phyloP scores from a whole-genome alignment of 2,329 filamentous ascomycete genomes.

The Tricladium varicosporioides region DNA sequence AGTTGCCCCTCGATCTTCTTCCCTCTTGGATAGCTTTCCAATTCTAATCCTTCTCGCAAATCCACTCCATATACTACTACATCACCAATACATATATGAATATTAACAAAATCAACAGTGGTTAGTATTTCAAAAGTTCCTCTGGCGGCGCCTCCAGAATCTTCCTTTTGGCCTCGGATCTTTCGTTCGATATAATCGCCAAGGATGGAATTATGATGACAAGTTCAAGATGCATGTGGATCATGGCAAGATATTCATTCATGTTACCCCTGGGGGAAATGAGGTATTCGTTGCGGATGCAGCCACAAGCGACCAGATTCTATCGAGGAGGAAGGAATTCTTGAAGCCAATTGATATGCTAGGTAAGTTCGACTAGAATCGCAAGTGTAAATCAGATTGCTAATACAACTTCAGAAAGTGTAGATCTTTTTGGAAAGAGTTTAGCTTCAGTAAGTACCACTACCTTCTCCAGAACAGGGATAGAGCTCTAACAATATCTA shows the following conservation, averaged over 20 bases:
- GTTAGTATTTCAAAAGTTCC: no score
- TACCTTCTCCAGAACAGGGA: background rate
- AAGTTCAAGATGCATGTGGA: constrained; percentile 2
- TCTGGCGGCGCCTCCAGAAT: background rate
- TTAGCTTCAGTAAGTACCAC: background rate
- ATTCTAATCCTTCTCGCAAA: no score
- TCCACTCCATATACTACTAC: no score
- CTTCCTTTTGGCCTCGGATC: constrained; percentile 5
- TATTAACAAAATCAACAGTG: no score
- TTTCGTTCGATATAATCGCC: background rate
- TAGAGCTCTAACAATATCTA: background rate
- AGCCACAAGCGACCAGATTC: background rate
- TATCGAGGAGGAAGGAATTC: constrained; percentile 2
- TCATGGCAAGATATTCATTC: constrained; percentile 10
- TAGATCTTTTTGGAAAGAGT: background rate
- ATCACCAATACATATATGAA: no score
- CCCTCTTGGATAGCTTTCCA: no score
- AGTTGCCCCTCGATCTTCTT: background rate
- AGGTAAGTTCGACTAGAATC: background rate
- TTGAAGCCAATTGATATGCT: background rate
- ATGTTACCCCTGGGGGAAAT: constrained; percentile 4
- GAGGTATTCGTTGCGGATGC: constrained; percentile 11
- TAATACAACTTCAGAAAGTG: background rate
- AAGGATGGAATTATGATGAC: constrained; percentile 3
- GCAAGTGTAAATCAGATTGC: background rate